These are phyloP conservation scores for Sanghuangporus weigelae DNA, from an alignment of 1,284 basidiomycete genomes.

Conservation along the genomic window DNA sequence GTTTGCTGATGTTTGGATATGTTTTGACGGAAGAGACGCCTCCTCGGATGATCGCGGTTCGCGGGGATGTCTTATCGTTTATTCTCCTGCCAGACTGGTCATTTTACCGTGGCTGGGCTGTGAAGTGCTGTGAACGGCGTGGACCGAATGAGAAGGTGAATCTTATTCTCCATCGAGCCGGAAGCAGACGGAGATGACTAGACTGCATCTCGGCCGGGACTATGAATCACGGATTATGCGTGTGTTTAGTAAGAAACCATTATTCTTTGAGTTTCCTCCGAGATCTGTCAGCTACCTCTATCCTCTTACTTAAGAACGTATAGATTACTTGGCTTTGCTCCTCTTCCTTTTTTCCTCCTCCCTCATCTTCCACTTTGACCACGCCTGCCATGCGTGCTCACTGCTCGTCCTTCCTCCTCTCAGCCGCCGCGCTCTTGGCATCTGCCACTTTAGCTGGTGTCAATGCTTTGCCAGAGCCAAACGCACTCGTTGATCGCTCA, in stretches of 20 bases:
- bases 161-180: neutral
- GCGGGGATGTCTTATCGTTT: neutral
- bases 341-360: neutral
- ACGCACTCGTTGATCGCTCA: neutral
- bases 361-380: neutral
- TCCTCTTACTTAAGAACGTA: neutral
- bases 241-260: neutral
- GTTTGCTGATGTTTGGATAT: neutral
- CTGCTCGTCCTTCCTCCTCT: neutral
- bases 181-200: neutral
- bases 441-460: neutral
- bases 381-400: slow-evolving; percentile 7
- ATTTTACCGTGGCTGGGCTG: neutral
- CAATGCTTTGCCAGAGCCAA: slow-evolving; percentile 1
- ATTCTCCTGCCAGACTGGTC: neutral
- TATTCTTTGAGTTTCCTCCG: neutral
- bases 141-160: neutral
- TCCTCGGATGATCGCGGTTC: neutral
- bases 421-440: neutral
- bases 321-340: neutral
- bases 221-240: neutral
- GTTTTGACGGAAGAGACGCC: neutral
- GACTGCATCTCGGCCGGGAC: neutral
- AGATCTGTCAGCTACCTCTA: neutral
- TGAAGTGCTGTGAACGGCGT: neutral